Conservation (phyloP, 2,329 filamentous ascomycete genomes). For the Magnaporthales sp. region DNA sequence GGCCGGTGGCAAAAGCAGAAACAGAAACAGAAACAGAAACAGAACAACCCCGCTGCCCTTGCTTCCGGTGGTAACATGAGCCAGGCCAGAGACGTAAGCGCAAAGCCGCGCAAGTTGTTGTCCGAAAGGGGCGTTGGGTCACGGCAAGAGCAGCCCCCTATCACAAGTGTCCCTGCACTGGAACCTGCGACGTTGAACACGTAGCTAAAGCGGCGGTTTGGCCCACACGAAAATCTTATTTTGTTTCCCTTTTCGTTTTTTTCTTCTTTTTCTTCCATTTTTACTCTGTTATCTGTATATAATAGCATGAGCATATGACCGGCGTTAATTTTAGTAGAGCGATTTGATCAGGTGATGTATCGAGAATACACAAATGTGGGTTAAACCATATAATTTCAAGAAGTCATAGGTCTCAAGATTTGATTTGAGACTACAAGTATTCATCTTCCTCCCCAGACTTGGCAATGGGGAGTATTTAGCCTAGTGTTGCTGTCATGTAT, state of each 20-base stretch:
- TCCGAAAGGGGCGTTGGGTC: constrained; percentile 20
- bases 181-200: neutral
- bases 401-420: neutral
- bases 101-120: constrained; percentile 12
- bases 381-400: neutral
- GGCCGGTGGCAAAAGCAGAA: constrained; percentile 12
- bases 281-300: neutral
- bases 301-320: neutral
- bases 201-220: neutral
- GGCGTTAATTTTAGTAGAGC: neutral
- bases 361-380: neutral
- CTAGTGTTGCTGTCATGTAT: neutral
- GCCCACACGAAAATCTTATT: neutral
- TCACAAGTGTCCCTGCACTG: neutral
- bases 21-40: constrained; percentile 22
- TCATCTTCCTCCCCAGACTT: neutral
- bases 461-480: neutral
- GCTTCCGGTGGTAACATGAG: constrained; percentile 36
- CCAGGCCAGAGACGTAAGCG: constrained; percentile 23
- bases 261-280: neutral
- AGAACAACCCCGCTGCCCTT: constrained; percentile 29
- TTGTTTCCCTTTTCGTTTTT: neutral
- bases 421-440: neutral
- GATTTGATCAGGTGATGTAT: neutral
- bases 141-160: neutral